Percentiles rank a stretch among this genome's conserved stretches.
phyloP scores from a whole-genome alignment of 2,329 filamentous ascomycete genomes.

The Fusarium fracticaudum region DNA sequence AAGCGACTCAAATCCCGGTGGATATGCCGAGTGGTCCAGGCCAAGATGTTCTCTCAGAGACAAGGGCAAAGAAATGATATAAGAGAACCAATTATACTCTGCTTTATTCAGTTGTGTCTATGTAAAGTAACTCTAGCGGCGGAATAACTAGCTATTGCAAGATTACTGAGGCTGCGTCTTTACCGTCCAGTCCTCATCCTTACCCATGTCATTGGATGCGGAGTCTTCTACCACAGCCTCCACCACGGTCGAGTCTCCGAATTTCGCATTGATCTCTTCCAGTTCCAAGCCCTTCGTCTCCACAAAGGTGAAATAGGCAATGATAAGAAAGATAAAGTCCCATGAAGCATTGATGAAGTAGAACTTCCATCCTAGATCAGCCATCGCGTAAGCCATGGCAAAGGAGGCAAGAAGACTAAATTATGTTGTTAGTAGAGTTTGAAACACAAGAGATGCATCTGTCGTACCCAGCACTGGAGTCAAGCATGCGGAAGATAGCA shows the following conservation, averaged over 20 bases:
- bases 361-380: background rate
- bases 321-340: background rate
- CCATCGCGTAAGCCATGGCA: slow-evolving; percentile 2
- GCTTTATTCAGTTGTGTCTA: fast-evolving
- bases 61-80: background rate
- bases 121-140: background rate
- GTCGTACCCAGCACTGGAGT: background rate
- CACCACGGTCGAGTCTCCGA: background rate
- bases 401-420: background rate
- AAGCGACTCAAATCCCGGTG: background rate
- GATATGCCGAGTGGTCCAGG: background rate
- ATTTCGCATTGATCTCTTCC: background rate
- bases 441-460: fast-evolving
- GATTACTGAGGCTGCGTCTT: background rate
- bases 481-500: slow-evolving; percentile 1
- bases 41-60: too few relatives aligned
- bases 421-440: background rate
- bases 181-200: background rate
- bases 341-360: background rate
- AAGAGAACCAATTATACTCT: background rate
- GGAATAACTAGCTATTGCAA: fast-evolving
- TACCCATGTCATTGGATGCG: background rate
- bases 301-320: background rate
- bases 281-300: background rate
- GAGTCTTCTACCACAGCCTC: background rate